These are phyloP conservation scores for Canavalia gladiata DNA, from an alignment of 306 rosid genomes.

Conservation along the genomic window DNA sequence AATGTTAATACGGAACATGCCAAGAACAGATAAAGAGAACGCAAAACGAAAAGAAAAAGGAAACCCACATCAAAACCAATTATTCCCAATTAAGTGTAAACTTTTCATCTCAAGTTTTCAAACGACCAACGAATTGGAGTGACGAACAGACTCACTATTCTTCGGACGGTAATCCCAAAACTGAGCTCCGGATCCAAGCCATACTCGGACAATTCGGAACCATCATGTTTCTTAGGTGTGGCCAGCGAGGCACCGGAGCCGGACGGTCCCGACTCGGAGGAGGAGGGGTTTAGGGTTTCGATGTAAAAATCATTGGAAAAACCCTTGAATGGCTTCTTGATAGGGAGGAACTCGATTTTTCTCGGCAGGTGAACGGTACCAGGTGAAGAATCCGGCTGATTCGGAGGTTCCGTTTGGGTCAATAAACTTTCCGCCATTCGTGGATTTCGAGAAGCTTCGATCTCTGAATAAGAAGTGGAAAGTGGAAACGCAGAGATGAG, in stretches of 20 bases:
- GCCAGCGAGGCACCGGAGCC: conserved; percentile 36
- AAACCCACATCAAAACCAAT: neutral
- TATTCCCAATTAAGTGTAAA: neutral
- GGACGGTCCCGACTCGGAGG: conserved; percentile 47
- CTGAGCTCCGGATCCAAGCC: conserved; percentile 96
- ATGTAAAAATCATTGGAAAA: conserved; percentile 72
- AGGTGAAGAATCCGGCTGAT: conserved; percentile 41
- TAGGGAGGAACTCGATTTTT: conserved; percentile 65
- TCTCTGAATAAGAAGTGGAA: neutral
- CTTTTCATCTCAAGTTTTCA: neutral
- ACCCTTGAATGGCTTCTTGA: conserved; percentile 65
- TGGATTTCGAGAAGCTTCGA: neutral
- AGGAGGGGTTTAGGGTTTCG: conserved; percentile 80
- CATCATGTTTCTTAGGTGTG: conserved; percentile 63
- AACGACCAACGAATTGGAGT: neutral
- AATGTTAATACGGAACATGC: neutral
- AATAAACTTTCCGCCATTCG: conserved; percentile 53
- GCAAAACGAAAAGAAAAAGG: neutral
- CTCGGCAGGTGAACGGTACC: conserved; percentile 42
- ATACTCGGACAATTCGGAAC: conserved; percentile 65
- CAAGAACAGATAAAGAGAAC: neutral
- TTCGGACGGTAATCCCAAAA: conserved; percentile 76
- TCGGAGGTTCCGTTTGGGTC: conserved; percentile 28
- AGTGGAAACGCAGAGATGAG: neutral
- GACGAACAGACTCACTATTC: conserved; percentile 71